Conservation (phyloP, 371 early-diverging fungal species). For the Nematocida sp. region DNA sequence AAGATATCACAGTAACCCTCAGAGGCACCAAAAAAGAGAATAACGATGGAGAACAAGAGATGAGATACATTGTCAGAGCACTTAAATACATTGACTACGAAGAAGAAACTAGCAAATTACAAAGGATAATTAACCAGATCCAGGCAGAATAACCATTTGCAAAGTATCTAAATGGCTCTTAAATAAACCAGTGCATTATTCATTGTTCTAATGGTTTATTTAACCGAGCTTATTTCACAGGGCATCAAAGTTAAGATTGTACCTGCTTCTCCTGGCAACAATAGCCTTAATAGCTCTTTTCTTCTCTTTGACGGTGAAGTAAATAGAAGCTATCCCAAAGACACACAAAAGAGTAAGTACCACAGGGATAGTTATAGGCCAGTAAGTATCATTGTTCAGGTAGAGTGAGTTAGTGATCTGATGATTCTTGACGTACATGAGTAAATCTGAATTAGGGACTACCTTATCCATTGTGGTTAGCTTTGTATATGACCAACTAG, state of each 20-base stretch:
- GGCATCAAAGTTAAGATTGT: slow-evolving; percentile 29
- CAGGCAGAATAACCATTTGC: not conserved
- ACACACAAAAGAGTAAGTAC: slow-evolving; percentile 41
- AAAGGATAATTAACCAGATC: not conserved
- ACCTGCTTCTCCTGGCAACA: slow-evolving; percentile 8
- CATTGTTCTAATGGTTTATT: too few species aligned
- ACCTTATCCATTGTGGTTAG: slow-evolving; percentile 40
- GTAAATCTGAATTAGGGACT: slow-evolving; percentile 56
- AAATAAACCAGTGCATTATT: too few species aligned
- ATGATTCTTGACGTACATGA: slow-evolving; percentile 35
- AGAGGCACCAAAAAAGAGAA: slow-evolving; percentile 6
- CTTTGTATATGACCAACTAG: slow-evolving; percentile 19
- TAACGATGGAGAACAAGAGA: slow-evolving; percentile 5
- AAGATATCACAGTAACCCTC: not conserved
- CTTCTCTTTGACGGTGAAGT: slow-evolving; percentile 44
- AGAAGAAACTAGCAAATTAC: not conserved
- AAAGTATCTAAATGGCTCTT: not conserved
- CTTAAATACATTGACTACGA: slow-evolving; percentile 2
- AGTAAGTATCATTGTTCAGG: slow-evolving; percentile 45
- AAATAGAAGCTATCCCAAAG: slow-evolving; percentile 20
- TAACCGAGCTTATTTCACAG: slow-evolving; percentile 5
- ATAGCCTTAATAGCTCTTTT: slow-evolving; percentile 15
- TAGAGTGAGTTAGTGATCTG: slow-evolving; percentile 41
- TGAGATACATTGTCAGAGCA: not conserved
- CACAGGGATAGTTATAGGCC: slow-evolving; percentile 40